Evolutionary conservation across 768 basidiomycete genomes (phyloP), one percentile per base, ranked within the genome.

Genomic region (Dictyophora rubrovolvata): DNA sequence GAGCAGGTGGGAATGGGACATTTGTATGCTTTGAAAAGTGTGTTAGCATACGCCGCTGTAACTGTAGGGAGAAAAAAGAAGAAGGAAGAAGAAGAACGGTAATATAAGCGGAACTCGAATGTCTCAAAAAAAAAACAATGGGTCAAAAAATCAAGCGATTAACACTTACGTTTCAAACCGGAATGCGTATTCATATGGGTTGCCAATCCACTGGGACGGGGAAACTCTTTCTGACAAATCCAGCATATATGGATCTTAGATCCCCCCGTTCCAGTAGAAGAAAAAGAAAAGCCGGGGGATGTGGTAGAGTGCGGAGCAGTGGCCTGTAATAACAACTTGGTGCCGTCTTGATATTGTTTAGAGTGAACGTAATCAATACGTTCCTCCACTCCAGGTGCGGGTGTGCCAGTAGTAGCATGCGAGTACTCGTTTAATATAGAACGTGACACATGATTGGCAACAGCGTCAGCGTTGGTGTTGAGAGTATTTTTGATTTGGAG

Each of bases 121-220:
- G 17, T 33, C 4, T 11, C 20, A 51, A 51, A 22, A 18, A 16
- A 51, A 22, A 34, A 10, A 20, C 2, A 34, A 11, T 4, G 21
- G 20, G 12, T 3, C 3, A 51, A 10, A 34, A 18, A 12, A 14
- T 51, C 3, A 56, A 34, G 4, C 8, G 49, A 50, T 7, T 51
- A 2, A 22, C 51, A 73, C 78, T 51, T 63, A 82, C 82, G 82
- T 66, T 75, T 76, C 42, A 71, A 68, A 37, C 81, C 77, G 60
- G 72, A 78, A 64, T 83, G 82, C 0, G 75, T 77, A 63, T 80
- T 80, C 79, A 82, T 80, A 64, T 83, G 82, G 6, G 80, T 82
- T 51, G 70, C 69, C 21, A 83, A 70, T 20, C 79, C 81, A 63
- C 80, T 82, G 1, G 81, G 82, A 73, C 79, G 73, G 11, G 80